phyloP scores from a whole-genome alignment of 2,329 filamentous ascomycete genomes.

The Verticillium dahliae region DNA sequence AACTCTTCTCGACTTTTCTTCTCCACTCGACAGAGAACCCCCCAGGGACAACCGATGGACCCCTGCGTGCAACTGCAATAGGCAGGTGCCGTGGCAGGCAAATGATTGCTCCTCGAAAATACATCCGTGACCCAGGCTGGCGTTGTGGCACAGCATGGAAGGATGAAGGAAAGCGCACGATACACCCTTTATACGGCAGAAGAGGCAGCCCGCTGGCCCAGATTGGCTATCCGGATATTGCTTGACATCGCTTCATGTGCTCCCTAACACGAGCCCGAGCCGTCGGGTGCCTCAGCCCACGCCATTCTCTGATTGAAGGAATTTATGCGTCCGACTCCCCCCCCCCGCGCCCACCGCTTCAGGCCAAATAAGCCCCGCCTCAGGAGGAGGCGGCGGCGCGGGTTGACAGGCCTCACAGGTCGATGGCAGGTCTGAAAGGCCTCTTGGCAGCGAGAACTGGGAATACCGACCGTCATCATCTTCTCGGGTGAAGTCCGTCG shows the following conservation, averaged over 20 bases:
- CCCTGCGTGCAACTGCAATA: background rate
- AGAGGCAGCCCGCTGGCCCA: background rate
- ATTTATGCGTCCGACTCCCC: conserved; percentile 10
- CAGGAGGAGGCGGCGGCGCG: background rate
- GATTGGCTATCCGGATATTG: background rate
- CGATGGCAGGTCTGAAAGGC: background rate
- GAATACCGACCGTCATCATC: background rate
- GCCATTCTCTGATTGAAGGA: conserved; percentile 11
- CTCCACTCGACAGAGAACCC: background rate
- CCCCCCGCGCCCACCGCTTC: background rate
- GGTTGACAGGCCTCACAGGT: background rate
- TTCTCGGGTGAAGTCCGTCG: background rate
- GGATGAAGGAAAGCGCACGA: background rate
- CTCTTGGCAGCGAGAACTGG: background rate
- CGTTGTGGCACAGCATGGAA: background rate
- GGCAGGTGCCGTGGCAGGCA: background rate
- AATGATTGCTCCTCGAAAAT: background rate
- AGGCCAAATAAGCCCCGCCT: background rate
- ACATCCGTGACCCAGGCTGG: background rate
- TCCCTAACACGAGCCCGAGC: background rate
- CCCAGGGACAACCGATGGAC: background rate
- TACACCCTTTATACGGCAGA: background rate
- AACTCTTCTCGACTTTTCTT: background rate
- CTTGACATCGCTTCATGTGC: background rate
- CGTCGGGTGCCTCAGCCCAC: background rate